Evolutionary conservation across 495 filamentous ascomycete species (phyloP).

Genomic region (Hypoxylon trugodes): DNA sequence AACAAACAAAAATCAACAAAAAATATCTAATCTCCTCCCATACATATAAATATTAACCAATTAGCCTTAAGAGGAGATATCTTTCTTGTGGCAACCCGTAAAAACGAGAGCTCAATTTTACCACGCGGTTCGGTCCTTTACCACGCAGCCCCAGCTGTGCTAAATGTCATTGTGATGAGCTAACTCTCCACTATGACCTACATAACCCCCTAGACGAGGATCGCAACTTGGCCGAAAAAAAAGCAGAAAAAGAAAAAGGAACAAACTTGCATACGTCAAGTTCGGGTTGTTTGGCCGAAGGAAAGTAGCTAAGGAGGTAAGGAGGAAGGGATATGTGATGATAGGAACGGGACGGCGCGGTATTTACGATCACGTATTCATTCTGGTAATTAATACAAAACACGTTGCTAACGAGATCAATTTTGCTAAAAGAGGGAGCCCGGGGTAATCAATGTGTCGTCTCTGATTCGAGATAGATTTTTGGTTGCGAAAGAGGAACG

Average conservation of each 20-base stretch:
- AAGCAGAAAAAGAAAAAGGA: not conserved
- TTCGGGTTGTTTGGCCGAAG: slow-evolving; percentile 13
- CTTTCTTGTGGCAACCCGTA: no score
- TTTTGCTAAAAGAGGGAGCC: no score
- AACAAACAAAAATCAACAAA: no score
- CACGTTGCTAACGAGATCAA: no score
- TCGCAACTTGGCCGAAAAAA: not conserved
- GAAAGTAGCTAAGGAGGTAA: slow-evolving; percentile 22
- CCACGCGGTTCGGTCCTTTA: not conserved
- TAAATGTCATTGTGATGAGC: slow-evolving; percentile 24
- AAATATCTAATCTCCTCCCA: no score
- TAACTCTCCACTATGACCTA: slow-evolving; percentile 11
- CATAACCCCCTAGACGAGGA: not conserved
- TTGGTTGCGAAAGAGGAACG: no score
- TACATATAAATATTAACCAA: no score
- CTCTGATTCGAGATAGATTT: no score
- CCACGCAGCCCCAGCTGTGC: slow-evolving; percentile 6
- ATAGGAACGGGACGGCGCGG: not conserved
- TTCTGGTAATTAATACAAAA: not conserved
- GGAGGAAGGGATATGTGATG: not conserved
- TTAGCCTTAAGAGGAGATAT: no score
- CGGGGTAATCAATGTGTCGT: no score
- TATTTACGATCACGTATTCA: slow-evolving; percentile 3
- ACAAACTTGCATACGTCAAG: slow-evolving; percentile 18
- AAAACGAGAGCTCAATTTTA: no score